Base-by-base conservation (phyloP, 345 rosid genomes). In the Isatis tinctoria region DNA sequence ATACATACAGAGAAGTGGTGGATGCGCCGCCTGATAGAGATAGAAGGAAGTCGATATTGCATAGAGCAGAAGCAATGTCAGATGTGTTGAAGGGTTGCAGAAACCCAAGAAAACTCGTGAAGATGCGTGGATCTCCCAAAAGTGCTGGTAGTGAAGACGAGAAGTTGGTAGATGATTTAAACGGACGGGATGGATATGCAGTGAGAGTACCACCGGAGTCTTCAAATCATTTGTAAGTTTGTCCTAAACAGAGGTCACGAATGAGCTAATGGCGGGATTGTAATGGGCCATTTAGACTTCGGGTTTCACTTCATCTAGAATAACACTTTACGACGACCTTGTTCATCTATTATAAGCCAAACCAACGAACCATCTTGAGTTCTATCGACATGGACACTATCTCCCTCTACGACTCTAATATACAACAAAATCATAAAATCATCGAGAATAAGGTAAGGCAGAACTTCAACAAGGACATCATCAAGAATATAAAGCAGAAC, bases 21-120 rank as follows among this genome's bases (percentile, higher is more conserved):
- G 83, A 83, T 61, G 72, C 74, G 1, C 43, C 79, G n/a, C 52
- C 52, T 49, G 68, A 67, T 58, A 74, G 59, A 75, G 84, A 72
- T 28, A 84, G 94, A 79, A 90, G 74, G 78, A 75, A 70, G 65
- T 78, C 85, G 41, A 80, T 88, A 53, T 69, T 95, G 54, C 82
- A 64, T 67, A 95, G 84, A 80, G 96, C 97, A 14, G 88, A 82
- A 84, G 89, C 80, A n/a, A 92, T 95, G 91, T 90, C 92, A 78
- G 76, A 79, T 78, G 76, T 90, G 9, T 74, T 95, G 35, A 87
- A 88, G 79, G 82, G 69, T 33, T 85, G 92, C 74, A 90, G 80
- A 59, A 79, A 90, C 81, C 92, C 91, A 8, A 84, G 90, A 65
- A 73, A 87, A 62, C 78, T 84, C 44, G 73, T 81, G 52, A 87